Evolutionary conservation across 768 basidiomycete species (phyloP), one percentile per base, ranked within the genome.

Genomic region (Lactarius hatsudake): DNA sequence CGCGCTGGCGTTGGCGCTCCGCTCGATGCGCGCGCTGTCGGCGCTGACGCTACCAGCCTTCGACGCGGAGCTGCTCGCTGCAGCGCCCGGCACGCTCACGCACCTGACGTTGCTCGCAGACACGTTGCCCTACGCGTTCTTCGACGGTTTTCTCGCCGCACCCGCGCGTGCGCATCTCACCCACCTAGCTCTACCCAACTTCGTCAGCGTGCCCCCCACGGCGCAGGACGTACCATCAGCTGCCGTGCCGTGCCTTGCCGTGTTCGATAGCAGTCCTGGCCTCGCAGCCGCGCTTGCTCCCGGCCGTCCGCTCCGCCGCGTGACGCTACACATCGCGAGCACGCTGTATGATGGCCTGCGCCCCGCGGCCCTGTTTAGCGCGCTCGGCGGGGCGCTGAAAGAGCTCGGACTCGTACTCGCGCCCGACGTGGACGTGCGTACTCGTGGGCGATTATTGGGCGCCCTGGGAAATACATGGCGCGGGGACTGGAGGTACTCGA

Each of bases 271-370:
- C 0, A 75, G 75, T 20, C 70, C 74, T 3, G 59, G 72, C 3
- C 65, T 78, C 8, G 74, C 72, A 1, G 66, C 63, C 5, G 72
- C 68, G 17, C 63, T 78, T 5, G 73, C 72, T 1, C 75, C 72
- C 1, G 72, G 72, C 12, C 74, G 77, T 15, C 74, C 76, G 5
- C 45, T 78, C 18, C 48, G 59, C 54, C 58, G 68, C 40, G 68
- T 73, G 18, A 67, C 66, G 26, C 58, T 78, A 12, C 72, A 71
- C 45, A 64, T 78, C 20, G 70, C 74, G 15, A 71, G 69, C 18
- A 78, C 76, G 18, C 70, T 79, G 30, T 78, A 76, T 64, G 77
- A 79, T n/a, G 78, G 77, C 0, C 64, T 79, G 30, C 74, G 75
- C 3, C 78, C 78, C 1, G 75, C 73, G 8, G 73, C 72, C 20